Conservation (phyloP, 2,329 filamentous ascomycete genomes). For the Trichoderma sp. region DNA sequence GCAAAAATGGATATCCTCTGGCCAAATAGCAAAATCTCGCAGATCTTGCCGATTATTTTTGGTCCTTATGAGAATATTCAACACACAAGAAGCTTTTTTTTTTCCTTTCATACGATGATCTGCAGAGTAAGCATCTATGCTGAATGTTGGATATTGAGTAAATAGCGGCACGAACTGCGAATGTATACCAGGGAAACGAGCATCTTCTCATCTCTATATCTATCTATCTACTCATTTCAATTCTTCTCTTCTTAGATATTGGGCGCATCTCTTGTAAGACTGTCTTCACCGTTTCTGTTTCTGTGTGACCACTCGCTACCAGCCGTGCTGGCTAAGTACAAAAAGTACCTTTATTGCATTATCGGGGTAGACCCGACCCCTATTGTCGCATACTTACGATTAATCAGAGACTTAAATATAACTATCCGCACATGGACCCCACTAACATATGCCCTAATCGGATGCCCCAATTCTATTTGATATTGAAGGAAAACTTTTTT, state of each 20-base stretch:
- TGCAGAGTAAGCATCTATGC: neutral
- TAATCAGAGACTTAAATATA: neutral
- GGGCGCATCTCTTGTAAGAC: neutral
- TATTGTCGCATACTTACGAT: neutral
- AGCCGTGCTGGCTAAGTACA: neutral
- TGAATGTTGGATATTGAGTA: neutral
- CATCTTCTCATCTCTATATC: neutral
- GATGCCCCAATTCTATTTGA: neutral
- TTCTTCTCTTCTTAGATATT: neutral
- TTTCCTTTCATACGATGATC: neutral
- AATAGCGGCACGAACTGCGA: neutral
- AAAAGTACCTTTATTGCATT: neutral
- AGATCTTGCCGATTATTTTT: neutral
- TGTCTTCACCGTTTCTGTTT: neutral
- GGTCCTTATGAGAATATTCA: neutral
- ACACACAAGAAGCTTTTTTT: neutral
- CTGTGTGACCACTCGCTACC: neutral
- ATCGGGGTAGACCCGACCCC: neutral
- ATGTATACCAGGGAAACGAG: neutral
- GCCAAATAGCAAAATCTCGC: neutral
- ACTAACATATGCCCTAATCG: constrained; percentile 13
- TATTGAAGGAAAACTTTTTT: constrained; percentile 16
- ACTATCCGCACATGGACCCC: neutral
- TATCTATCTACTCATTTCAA: neutral
- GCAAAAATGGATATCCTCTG: neutral